Evolutionary conservation across 73 alveolate species (phyloP), one percentile per base, ranked within the genome.

Genomic region (Tetrahymena elliotti): DNA sequence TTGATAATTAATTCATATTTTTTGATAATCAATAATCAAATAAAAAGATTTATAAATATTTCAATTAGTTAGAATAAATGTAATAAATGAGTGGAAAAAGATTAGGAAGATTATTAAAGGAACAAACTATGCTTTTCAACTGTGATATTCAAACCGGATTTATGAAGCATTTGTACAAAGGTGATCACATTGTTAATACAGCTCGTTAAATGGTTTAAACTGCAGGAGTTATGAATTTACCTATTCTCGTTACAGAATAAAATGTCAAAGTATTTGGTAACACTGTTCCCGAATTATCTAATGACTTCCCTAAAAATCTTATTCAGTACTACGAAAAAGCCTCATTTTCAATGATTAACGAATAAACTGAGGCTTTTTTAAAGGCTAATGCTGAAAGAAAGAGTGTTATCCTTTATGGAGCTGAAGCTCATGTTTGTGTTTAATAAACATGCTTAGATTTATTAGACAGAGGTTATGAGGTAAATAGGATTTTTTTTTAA

Each of bases 341-440:
- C 36, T 27, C 88, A 16, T 68, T 68, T 31, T 68, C 88, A n/a
- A 68, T 68, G 88, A 31, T 68, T 16, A 68, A 68, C 20, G 88
- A 68, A 27, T 68, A 68, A 68, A 68, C 88, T 24, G 88, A 68
- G 33, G 88, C 88, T 8, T 68, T 68, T n/a, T 68, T 68, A n/a
- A 68, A 68, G 38, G 13, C 88, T 1, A n/a, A 68, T 27, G 10
- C 34, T 4, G 94, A 39, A 38, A 93, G 96, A 93, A 93, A 84
- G 53, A 94, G 41, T 9, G 83, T 96, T 18, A 96, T 96, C 0
- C 93, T 96, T 53, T 96, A 96, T 93, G 97, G 97, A 12, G 93
- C 95, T 9, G 97, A 96, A 83, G 96, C 97, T 34, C 97, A 96
- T 52, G 96, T 96, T 27, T 96, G 97, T 52, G 93, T 96, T 52